Evolutionary conservation across 768 basidiomycete genomes (phyloP), one percentile per base, ranked within the genome.

Genomic region (Lentinula sp.): DNA sequence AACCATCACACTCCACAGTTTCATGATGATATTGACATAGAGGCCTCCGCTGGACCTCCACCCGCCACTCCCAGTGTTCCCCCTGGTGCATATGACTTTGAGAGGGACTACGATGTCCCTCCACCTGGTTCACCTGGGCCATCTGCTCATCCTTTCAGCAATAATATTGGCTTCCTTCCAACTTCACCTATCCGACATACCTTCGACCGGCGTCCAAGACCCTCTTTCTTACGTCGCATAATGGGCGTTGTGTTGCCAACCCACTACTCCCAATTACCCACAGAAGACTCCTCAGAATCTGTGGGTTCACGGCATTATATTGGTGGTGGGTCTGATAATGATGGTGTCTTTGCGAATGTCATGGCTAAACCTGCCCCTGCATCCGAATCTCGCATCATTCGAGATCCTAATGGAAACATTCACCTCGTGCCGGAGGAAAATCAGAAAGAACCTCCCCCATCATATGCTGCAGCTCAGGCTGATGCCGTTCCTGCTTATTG

Each of bases 341-440:
- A 97, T 66, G 97, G 97, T 2, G 95, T 98, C 8, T 99, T 98
- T 69, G 87, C 90, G 34, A 99, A 98, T 69, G 85, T 99, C 40
- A 87, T 84, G 65, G 96, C 96, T 1, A 97, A 97, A 71, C 96
- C 97, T 1, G 49, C 39, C 8, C 68, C 64, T 9, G 70, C 70
- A 45, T 74, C 76, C 57, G 70, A 70, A 15, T 70, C 77, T 1
- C 76, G 80, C 28, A 60, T 81, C 57, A 68, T 84, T n/a, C 72
- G 67, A 37, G 73, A 77, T 21, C 80, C 80, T 39, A 74, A 86
- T 65, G 88, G 88, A 4, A 77, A 78, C 65, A 74, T 82, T 3
- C 80, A 80, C 69, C 76, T 86, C 68, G 83, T 86, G 42, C 93
- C 94, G 4, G 95, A 97, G 68, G 88, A 91, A 51, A 77, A 79